These are phyloP conservation scores for Chaetoscypha palmicola DNA, from an alignment of 2,329 filamentous ascomycete species.

Conservation along the genomic window DNA sequence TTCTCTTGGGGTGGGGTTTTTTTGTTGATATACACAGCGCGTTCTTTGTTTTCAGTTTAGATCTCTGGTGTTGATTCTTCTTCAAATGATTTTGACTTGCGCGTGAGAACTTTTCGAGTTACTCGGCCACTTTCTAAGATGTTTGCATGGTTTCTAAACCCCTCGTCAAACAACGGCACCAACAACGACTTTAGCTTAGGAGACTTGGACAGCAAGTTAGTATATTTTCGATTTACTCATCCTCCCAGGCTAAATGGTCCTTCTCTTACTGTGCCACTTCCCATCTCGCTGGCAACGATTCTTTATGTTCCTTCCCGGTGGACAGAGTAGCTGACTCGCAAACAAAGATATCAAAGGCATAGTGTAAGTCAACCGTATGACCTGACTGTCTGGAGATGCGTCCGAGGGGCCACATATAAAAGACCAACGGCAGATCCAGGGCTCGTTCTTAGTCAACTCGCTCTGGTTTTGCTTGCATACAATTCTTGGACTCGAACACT, in stretches of 20 bases:
- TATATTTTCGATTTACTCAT: background rate
- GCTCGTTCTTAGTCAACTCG: background rate
- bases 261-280: constrained; percentile 9
- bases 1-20: constrained; percentile 7
- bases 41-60: background rate
- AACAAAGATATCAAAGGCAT: constrained; percentile 4
- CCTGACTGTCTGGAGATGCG: background rate
- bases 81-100: background rate
- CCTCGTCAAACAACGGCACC: background rate
- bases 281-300: background rate
- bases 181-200: background rate
- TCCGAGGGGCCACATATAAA: background rate
- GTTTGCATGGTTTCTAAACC: constrained; percentile 2
- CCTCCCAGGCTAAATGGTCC: background rate
- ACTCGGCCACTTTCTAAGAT: constrained; percentile 5
- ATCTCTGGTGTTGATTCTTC: background rate
- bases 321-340: constrained; percentile 1
- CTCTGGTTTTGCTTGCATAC: constrained; percentile 1
- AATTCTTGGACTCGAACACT: constrained; percentile 3
- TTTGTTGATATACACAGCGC: constrained; percentile 1
- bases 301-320: constrained; percentile 2
- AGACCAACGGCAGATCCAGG: background rate
- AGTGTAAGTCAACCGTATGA: constrained; percentile 8
- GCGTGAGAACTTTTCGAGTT: no score
- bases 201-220: constrained; percentile 8